Conservation (phyloP, 768 basidiomycete genomes). For the Xerocomellus dryophilus region DNA sequence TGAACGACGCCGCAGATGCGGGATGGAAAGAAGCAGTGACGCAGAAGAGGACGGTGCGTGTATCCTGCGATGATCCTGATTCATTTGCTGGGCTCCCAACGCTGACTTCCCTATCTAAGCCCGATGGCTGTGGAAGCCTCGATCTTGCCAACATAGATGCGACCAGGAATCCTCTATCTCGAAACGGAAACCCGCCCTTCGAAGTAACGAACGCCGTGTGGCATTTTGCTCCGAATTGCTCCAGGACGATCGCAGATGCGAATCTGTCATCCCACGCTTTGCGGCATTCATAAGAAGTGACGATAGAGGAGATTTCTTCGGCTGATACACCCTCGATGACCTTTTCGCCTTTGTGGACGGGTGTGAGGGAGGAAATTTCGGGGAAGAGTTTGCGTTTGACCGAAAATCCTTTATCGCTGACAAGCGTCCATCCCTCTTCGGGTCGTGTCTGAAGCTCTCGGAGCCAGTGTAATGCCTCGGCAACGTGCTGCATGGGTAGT, state of each 20-base stretch:
- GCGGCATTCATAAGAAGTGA: slow-evolving; percentile 67
- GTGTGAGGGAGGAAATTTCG: slow-evolving; percentile 74
- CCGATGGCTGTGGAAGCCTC: slow-evolving; percentile 33
- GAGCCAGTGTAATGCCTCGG: slow-evolving; percentile 79
- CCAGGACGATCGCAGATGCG: slow-evolving; percentile 63
- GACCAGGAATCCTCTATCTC: slow-evolving; percentile 82
- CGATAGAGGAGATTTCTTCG: slow-evolving; percentile 78
- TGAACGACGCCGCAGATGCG: slow-evolving; percentile 55
- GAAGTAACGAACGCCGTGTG: slow-evolving; percentile 68
- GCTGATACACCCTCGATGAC: slow-evolving; percentile 93
- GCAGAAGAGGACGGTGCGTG: slow-evolving; percentile 69
- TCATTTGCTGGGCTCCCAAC: slow-evolving; percentile 19
- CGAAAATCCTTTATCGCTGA: slow-evolving; percentile 72
- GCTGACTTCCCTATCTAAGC: slow-evolving; percentile 43
- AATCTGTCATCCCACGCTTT: slow-evolving; percentile 87
- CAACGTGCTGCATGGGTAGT: slow-evolving; percentile 73
- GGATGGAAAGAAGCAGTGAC: slow-evolving; percentile 82
- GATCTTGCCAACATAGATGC: slow-evolving; percentile 73
- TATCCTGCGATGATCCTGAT: slow-evolving; percentile 36
- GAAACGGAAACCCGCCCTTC: slow-evolving; percentile 85
- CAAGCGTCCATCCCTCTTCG: slow-evolving; percentile 68
- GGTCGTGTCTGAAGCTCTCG: slow-evolving; percentile 64
- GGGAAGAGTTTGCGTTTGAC: slow-evolving; percentile 74
- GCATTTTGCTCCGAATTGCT: slow-evolving; percentile 74
- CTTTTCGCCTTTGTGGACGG: slow-evolving; percentile 83